phyloP scores from a whole-genome alignment of 495 filamentous ascomycete genomes.

The Neurospora sp. region DNA sequence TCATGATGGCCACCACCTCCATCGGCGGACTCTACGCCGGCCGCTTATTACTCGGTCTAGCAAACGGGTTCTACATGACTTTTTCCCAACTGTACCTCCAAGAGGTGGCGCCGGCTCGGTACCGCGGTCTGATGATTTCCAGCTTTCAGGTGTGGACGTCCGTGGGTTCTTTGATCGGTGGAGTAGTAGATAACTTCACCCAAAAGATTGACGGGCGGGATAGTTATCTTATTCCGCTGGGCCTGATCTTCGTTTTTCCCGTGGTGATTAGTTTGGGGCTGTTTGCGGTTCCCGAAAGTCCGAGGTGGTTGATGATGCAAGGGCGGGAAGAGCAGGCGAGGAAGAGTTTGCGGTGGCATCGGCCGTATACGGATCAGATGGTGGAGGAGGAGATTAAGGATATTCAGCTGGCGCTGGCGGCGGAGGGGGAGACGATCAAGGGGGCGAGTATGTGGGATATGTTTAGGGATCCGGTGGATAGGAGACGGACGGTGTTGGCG shows the following conservation, averaged over 20 bases:
- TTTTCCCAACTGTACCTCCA: conserved; percentile 44
- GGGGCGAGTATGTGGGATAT: conserved; percentile 37
- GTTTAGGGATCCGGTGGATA: conserved; percentile 39
- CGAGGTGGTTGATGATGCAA: conserved; percentile 47
- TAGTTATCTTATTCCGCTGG: conserved; percentile 46
- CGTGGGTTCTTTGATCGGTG: conserved; percentile 37
- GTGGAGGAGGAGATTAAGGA: conserved; percentile 38
- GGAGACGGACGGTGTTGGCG: conserved; percentile 35
- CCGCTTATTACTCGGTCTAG: conserved; percentile 41
- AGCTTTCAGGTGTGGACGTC: conserved; percentile 26
- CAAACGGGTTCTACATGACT: conserved; percentile 45
- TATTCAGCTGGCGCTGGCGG: conserved; percentile 37
- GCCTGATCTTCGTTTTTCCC: conserved; percentile 44
- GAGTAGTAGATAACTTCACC: conserved; percentile 48
- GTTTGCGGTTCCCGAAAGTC: conserved; percentile 50
- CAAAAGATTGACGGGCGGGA: conserved; percentile 28
- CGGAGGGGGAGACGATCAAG: conserved; percentile 31
- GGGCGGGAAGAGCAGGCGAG: conserved; percentile 35
- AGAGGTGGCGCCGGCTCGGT: conserved; percentile 37
- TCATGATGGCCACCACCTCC: conserved; percentile 42
- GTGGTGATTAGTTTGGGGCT: conserved; percentile 37
- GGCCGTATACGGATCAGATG: conserved; percentile 28
- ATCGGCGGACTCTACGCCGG: conserved; percentile 44
- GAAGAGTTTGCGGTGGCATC: conserved; percentile 31
- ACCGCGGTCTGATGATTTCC: conserved; percentile 35